These are phyloP conservation scores for Linnemannia zychae DNA, from an alignment of 192 early-diverging fungal genomes.

Conservation along the genomic window DNA sequence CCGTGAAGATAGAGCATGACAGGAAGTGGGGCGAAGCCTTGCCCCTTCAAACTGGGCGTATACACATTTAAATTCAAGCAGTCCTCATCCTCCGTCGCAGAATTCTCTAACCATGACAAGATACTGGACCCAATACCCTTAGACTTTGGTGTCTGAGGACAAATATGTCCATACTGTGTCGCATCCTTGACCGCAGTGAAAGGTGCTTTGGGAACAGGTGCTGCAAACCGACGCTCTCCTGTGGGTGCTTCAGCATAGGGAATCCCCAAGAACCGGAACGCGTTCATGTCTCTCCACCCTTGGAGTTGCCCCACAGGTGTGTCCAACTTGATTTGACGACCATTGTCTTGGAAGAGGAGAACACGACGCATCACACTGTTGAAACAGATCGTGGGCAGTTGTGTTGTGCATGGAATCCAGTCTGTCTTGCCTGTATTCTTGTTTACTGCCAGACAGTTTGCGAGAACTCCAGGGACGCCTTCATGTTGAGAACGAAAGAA, in stretches of 20 bases:
- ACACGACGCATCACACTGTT: slow-evolving; percentile 42
- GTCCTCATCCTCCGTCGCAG: slow-evolving; percentile 40
- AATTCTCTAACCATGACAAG: slow-evolving; percentile 25
- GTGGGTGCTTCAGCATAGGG: slow-evolving; percentile 49
- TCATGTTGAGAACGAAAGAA: background rate
- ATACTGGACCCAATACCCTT: slow-evolving; percentile 12
- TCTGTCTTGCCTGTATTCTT: slow-evolving; percentile 28
- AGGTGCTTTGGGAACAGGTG: slow-evolving; percentile 39
- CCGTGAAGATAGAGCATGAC: slow-evolving; percentile 51
- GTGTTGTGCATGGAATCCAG: slow-evolving; percentile 28
- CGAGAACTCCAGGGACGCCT: slow-evolving; percentile 25
- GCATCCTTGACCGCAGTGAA: slow-evolving; percentile 18
- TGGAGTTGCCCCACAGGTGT: slow-evolving; percentile 31
- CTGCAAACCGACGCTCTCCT: slow-evolving; percentile 33
- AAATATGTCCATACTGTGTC: slow-evolving; percentile 18
- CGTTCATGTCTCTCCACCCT: slow-evolving; percentile 52
- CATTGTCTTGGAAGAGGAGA: slow-evolving; percentile 36
- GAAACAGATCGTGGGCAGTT: slow-evolving; percentile 37
- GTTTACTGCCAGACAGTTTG: slow-evolving; percentile 36
- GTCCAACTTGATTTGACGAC: slow-evolving; percentile 43
- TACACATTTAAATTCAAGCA: slow-evolving; percentile 54
- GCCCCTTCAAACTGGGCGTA: slow-evolving; percentile 42
- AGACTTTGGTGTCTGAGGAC: slow-evolving; percentile 29
- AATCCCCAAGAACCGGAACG: slow-evolving; percentile 53
- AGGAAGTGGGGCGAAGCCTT: slow-evolving; percentile 4